Evolutionary conservation across 495 filamentous ascomycete genomes (phyloP), one percentile per base, ranked within the genome.

Genomic region (Pyronema omphalodes): DNA sequence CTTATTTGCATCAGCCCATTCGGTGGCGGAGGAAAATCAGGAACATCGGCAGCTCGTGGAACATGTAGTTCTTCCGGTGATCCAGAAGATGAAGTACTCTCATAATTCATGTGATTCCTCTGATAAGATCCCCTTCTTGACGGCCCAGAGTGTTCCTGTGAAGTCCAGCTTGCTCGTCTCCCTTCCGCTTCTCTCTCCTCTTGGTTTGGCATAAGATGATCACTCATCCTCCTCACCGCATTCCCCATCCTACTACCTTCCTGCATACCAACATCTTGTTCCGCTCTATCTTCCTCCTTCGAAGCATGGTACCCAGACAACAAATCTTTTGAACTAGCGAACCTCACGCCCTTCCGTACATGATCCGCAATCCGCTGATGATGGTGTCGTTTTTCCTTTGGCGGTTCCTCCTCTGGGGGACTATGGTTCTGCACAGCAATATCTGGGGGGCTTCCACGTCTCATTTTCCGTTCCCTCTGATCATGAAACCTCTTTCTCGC

Each of bases 211-310:
- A 52, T 39, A 19, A 54, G 44, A 7, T 36, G 54, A 9, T 49
- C 9, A 3, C 51, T 55, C 35, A 55, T 40, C 41, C 48, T 46
- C 23, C 49, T 54, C 19, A 57, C 23, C 37, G 57, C 55, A 39
- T 55, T 60, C 23, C 40, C 36, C 18, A 62, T 53, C 8, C 58
- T 39, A 29, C 37, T 57, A 8, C 45, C 45, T 1, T 37, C 46
- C 0, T 37, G 53, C 23, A 37, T 51, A 14, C 52, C 44, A 8
- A 40, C 44, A 0, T 41, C 57, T 23, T 51, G 51, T 47, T 61
- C 51, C n/a, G 37, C 19, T 47, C 58, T 54, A 36, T 50, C 54
- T n/a, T 54, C 23, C 23, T 58, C 58, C 11, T 59, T 51, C 7
- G 55, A 55, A 33, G 46, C 51, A 33, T 47, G 44, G 33, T 55